A percentile compares a stretch with the other conserved stretches of the same genome.
These are phyloP conservation scores for Akanthomyces dipterigenus DNA, from an alignment of 2,329 filamentous ascomycete genomes.

Conservation along the genomic window DNA sequence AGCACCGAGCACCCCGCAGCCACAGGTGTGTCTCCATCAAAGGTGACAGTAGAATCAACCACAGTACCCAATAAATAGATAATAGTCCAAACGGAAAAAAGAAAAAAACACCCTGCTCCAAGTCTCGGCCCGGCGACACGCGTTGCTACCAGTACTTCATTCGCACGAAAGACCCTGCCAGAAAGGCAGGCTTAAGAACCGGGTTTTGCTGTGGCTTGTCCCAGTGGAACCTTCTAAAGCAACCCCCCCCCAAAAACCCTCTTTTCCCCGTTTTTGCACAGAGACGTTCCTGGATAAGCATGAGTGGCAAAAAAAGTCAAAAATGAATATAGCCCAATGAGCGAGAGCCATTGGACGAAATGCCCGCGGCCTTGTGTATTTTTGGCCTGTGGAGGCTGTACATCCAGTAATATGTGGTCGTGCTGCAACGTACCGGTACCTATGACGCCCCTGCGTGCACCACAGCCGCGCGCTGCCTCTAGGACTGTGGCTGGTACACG, in stretches of 20 bases:
- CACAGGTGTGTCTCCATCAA: neutral
- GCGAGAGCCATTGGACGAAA: neutral
- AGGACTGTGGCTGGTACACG: too few relatives aligned
- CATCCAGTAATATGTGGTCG: neutral
- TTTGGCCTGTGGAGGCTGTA: neutral
- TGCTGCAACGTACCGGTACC: neutral
- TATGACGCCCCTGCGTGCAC: neutral
- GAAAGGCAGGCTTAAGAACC: neutral
- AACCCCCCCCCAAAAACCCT: neutral
- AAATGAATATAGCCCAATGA: neutral
- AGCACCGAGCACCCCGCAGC: neutral
- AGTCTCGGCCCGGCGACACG: neutral
- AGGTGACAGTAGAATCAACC: too few relatives aligned
- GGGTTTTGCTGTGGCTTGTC: constrained; percentile 7
- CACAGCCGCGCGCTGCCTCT: neutral
- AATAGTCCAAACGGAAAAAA: neutral
- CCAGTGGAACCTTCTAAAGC: neutral
- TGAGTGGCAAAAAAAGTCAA: neutral
- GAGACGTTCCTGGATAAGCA: constrained; percentile 6
- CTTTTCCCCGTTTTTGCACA: neutral
- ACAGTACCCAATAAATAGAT: too few relatives aligned
- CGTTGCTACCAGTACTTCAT: neutral
- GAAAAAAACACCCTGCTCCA: neutral
- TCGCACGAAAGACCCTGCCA: neutral
- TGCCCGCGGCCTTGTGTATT: neutral